Percentiles rank a stretch among this genome's conserved stretches.
These are phyloP conservation scores for Colletotrichum lupini DNA, from an alignment of 2,329 filamentous ascomycete genomes.

Conservation along the genomic window DNA sequence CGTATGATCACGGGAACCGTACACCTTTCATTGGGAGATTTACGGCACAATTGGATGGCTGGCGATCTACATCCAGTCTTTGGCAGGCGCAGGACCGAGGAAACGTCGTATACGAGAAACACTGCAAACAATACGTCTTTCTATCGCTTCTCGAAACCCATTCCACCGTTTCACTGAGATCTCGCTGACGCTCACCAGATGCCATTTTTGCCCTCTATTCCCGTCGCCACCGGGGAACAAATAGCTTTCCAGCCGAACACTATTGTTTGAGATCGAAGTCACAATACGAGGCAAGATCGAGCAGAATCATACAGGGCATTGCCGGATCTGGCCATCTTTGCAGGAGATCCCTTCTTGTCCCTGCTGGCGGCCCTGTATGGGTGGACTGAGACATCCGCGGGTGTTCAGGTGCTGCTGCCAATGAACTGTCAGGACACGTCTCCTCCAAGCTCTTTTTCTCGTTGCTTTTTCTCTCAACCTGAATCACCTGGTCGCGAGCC, in stretches of 20 bases:
- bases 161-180: background rate
- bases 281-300: background rate
- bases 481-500: constrained; percentile 8
- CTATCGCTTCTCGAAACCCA: background rate
- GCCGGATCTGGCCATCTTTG: background rate
- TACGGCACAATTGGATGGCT: background rate
- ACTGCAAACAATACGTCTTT: background rate
- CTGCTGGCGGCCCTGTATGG: background rate
- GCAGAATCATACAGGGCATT: constrained; percentile 16
- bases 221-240: constrained; percentile 2
- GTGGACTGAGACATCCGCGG: constrained; percentile 10
- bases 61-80: background rate
- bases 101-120: background rate
- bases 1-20: constrained; percentile 21
- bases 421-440: constrained; percentile 28
- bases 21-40: constrained; percentile 7
- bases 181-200: background rate
- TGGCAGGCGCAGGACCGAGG: background rate
- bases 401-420: background rate
- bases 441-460: constrained; percentile 15
- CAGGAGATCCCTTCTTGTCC: background rate
- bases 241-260: background rate
- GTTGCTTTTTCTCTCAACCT: constrained; percentile 22
- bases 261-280: constrained; percentile 19
- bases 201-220: background rate